These are phyloP conservation scores for Pseudopyricularia javanii DNA, from an alignment of 2,329 filamentous ascomycete species.

Conservation along the genomic window DNA sequence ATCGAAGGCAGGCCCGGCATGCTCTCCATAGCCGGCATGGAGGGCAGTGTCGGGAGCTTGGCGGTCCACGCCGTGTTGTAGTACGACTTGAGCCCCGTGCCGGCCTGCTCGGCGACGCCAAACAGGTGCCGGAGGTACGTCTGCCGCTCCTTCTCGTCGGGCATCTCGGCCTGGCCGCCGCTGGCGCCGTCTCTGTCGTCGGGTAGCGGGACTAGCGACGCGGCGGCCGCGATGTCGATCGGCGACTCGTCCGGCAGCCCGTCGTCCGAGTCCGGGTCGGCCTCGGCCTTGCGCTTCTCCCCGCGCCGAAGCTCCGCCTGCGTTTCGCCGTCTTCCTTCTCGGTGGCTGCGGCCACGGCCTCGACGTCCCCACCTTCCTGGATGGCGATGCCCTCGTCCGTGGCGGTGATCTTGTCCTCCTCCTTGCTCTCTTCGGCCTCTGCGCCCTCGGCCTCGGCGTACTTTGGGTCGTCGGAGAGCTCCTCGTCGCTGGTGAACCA, in stretches of 20 bases:
- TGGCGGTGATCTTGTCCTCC: conserved; percentile 4
- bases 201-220: conserved; percentile 34
- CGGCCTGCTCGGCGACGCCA: conserved; percentile 32
- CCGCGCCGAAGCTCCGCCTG: not conserved
- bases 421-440: conserved; percentile 6
- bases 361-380: not conserved
- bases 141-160: conserved; percentile 19
- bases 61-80: conserved; percentile 13
- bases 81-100: conserved; percentile 24
- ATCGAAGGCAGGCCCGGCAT: conserved; percentile 16
- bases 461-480: conserved; percentile 27
- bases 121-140: conserved; percentile 38
- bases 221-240: conserved; percentile 39
- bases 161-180: conserved; percentile 15
- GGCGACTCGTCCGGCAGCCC: conserved; percentile 31
- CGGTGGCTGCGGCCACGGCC: not conserved
- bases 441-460: conserved; percentile 10
- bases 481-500: conserved; percentile 40
- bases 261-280: conserved; percentile 18
- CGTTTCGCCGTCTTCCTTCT: not conserved
- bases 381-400: conserved; percentile 8
- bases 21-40: conserved; percentile 15
- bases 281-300: not conserved
- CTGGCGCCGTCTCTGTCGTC: conserved; percentile 22
- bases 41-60: conserved; percentile 29